Conservation (phyloP, 371 early-diverging fungal genomes). For the Rhizopus delemar region DNA sequence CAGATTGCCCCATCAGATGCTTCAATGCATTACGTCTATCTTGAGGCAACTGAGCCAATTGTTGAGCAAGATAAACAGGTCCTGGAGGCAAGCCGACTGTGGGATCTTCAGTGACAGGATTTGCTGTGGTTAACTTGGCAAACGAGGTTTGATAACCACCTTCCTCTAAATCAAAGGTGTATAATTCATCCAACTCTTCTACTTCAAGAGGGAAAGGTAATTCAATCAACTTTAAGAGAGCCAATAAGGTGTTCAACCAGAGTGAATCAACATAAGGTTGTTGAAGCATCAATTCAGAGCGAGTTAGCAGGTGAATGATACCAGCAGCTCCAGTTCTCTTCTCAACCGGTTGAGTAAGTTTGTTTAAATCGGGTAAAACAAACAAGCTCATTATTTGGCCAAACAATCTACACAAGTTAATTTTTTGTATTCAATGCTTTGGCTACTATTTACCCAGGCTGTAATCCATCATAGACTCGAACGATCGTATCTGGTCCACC, state of each 20-base stretch:
- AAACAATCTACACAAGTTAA: constrained; percentile 57
- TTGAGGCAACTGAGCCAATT: constrained; percentile 37
- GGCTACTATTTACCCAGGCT: constrained; percentile 58
- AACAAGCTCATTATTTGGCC: constrained; percentile 68
- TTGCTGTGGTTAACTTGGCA: constrained; percentile 62
- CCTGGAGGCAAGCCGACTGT: constrained; percentile 36
- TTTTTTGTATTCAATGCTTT: not conserved
- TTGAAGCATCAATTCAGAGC: constrained; percentile 51
- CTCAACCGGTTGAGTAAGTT: constrained; percentile 67
- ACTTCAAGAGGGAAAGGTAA: constrained; percentile 56
- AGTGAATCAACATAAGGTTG: constrained; percentile 51
- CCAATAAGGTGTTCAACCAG: constrained; percentile 55
- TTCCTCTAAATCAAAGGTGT: constrained; percentile 70
- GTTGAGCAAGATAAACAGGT: constrained; percentile 42
- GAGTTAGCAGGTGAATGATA: constrained; percentile 62
- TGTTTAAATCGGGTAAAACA: constrained; percentile 69
- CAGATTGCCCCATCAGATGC: constrained; percentile 18
- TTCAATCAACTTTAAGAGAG: constrained; percentile 55
- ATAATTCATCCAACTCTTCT: constrained; percentile 70
- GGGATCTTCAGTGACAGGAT: constrained; percentile 50
- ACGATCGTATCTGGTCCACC: constrained; percentile 70
- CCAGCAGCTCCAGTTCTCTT: constrained; percentile 74
- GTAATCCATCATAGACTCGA: constrained; percentile 75
- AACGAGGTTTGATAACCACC: constrained; percentile 80
- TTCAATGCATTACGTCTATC: constrained; percentile 36